Evolutionary conservation across 106 monocot species (phyloP).

Genomic region (Phalaenopsis aphrodite): DNA sequence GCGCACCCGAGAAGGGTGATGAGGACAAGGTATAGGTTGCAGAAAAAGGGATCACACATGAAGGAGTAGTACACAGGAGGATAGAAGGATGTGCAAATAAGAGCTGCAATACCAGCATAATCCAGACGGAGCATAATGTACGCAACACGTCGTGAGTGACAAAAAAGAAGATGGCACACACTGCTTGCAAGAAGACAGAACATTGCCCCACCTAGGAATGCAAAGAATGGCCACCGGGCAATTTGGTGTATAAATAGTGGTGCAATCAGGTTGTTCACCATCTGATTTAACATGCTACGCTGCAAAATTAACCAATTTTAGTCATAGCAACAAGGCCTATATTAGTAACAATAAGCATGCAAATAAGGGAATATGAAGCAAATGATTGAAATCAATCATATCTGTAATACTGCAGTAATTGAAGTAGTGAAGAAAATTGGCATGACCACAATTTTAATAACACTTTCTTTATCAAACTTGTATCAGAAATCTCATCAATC

Average conservation of each 20-base stretch:
- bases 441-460: no score
- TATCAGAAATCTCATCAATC: no score
- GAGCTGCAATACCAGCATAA: constrained; percentile 89
- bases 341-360: no score
- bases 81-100: constrained; percentile 92
- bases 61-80: constrained; percentile 99
- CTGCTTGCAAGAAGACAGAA: constrained; percentile 98
- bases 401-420: no score
- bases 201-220: constrained; percentile 89
- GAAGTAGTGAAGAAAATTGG: no score
- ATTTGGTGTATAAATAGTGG: constrained; percentile 46
- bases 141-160: constrained; percentile 71
- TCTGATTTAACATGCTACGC: constrained; percentile 47
- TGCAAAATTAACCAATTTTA: constrained; percentile 12
- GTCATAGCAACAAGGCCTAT: no score
- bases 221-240: constrained; percentile 91
- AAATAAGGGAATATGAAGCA: no score
- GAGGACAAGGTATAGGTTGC: constrained; percentile 68
- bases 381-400: no score
- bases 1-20: constrained; percentile 78
- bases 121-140: constrained; percentile 98
- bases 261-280: constrained; percentile 48
- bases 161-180: constrained; percentile 81
- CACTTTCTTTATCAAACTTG: no score
- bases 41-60: constrained; percentile 91